phyloP scores from a whole-genome alignment of 2,329 filamentous ascomycete species.

The Fusarium protoensiforme region DNA sequence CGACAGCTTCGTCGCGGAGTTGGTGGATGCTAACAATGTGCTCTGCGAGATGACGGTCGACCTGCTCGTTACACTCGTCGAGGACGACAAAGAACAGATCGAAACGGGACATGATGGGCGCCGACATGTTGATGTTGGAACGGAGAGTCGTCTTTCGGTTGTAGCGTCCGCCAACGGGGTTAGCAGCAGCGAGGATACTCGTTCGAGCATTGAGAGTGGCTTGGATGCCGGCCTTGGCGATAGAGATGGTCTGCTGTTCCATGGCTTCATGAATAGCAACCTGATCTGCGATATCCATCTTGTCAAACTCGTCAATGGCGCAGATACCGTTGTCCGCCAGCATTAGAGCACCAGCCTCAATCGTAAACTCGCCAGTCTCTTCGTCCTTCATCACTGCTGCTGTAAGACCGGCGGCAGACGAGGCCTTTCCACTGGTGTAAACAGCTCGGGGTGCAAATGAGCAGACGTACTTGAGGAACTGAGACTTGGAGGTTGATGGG shows the following conservation, averaged over 20 bases:
- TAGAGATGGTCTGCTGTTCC: constrained; percentile 99
- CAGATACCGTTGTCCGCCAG: constrained; percentile 97
- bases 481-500: constrained; percentile 95
- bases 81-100: constrained; percentile 98
- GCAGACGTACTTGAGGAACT: constrained; percentile 98
- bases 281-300: constrained; percentile 98
- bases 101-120: constrained; percentile 99
- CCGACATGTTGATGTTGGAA: constrained; percentile 98
- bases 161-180: constrained; percentile 95
- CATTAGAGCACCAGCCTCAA: constrained; percentile 98
- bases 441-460: constrained; percentile 96
- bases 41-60: constrained; percentile 90
- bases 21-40: constrained; percentile 97
- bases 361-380: constrained; percentile 98
- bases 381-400: constrained; percentile 98
- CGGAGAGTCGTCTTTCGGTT: constrained; percentile 95
- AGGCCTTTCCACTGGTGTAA: constrained; percentile 97
- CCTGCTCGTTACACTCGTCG: constrained; percentile 93
- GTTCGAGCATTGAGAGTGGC: constrained; percentile 96
- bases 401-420: constrained; percentile 95
- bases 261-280: constrained; percentile 99
- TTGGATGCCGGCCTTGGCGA: constrained; percentile 98
- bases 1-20: constrained; percentile 88
- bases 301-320: constrained; percentile 99
- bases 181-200: constrained; percentile 94